Evolutionary conservation across 2,329 filamentous ascomycete genomes (phyloP).

Genomic region (Rutstroemia sydowiana): DNA sequence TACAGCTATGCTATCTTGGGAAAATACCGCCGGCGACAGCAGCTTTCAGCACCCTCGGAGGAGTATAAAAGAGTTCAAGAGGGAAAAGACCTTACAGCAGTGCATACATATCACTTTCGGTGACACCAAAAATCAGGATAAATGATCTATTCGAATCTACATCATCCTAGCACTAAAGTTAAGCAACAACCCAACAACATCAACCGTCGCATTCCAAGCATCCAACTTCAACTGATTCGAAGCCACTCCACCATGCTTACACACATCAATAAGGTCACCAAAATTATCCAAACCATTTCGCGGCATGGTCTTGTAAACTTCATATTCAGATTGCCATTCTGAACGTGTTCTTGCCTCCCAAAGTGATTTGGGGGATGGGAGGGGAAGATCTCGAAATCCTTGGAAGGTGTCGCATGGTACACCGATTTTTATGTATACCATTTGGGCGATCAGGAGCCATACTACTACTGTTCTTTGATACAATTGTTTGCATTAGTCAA

Average conservation of each 20-base stretch:
- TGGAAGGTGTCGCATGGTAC: slow-evolving; percentile 1
- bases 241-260: not conserved
- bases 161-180: not conserved
- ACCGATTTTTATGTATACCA: slow-evolving; percentile 1
- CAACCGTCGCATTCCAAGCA: slow-evolving; percentile 13
- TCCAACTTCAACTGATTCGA: slow-evolving; percentile 1
- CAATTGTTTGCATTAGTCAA: not conserved
- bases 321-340: slow-evolving; percentile 8
- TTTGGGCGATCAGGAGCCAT: slow-evolving; percentile 7
- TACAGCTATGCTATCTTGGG: too few species aligned
- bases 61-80: too few species aligned
- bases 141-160: too few species aligned
- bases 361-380: slow-evolving; percentile 7
- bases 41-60: too few species aligned
- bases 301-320: not conserved
- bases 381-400: not conserved
- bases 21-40: too few species aligned
- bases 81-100: too few species aligned
- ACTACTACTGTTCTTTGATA: slow-evolving; percentile 1
- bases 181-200: slow-evolving; percentile 12
- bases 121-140: too few species aligned
- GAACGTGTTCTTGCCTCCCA: slow-evolving; percentile 12
- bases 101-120: too few species aligned
- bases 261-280: slow-evolving; percentile 9
- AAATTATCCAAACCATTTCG: not conserved